Evolutionary conservation across 495 filamentous ascomycete genomes (phyloP).

Genomic region (Pyronema domesticum): DNA sequence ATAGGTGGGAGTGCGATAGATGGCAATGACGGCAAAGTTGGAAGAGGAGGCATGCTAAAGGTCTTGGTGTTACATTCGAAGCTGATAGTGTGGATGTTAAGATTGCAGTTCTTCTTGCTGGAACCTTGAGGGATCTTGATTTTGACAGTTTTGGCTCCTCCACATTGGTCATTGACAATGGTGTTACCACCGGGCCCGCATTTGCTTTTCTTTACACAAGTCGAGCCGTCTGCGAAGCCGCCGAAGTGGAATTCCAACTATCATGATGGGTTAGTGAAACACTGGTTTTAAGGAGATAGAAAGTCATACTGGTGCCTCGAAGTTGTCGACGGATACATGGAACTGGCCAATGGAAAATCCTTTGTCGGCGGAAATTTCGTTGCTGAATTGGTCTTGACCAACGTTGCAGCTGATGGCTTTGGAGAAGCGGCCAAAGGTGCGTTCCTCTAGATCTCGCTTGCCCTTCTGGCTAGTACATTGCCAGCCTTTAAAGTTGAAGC

Average conservation of each 20-base stretch:
- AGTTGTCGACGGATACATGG: constrained; percentile 27
- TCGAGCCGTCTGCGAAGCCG: constrained; percentile 54
- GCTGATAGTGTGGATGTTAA: constrained; percentile 58
- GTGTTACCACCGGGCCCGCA: constrained; percentile 48
- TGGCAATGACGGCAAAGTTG: no score
- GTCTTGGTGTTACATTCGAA: constrained; percentile 57
- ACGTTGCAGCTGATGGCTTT: constrained; percentile 7
- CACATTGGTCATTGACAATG: constrained; percentile 71
- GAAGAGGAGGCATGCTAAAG: constrained; percentile 15
- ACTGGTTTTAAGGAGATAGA: constrained; percentile 58
- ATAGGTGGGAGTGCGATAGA: no score
- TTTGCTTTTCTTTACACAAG: constrained; percentile 51
- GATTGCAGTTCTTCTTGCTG: constrained; percentile 39
- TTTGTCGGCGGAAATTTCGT: constrained; percentile 32
- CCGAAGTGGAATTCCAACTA: constrained; percentile 62
- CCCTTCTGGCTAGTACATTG: constrained; percentile 40
- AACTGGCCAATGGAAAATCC: constrained; percentile 42
- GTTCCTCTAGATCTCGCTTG: constrained; percentile 32
- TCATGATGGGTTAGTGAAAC: constrained; percentile 49
- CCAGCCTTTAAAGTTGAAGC: constrained; percentile 57
- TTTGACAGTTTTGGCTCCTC: constrained; percentile 65
- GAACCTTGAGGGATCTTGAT: constrained; percentile 50
- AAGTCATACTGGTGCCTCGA: constrained; percentile 34
- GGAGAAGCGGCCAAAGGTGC: constrained; percentile 23
- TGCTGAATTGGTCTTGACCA: background rate